These are phyloP conservation scores for Monosporascus ibericus DNA, from an alignment of 2,329 filamentous ascomycete genomes.

Conservation along the genomic window DNA sequence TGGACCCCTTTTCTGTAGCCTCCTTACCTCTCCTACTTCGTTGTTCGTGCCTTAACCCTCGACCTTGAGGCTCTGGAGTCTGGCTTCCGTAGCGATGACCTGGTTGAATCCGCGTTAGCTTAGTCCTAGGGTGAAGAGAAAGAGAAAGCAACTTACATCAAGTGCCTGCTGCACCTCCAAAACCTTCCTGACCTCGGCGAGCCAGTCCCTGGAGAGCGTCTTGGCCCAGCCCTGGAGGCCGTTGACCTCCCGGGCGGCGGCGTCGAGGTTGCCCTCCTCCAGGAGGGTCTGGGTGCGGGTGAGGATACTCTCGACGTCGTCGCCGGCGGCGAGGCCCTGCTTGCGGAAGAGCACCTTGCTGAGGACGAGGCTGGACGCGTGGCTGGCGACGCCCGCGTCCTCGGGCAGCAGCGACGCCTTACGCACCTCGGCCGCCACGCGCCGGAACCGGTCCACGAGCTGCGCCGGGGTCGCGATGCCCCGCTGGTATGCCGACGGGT, in stretches of 20 bases:
- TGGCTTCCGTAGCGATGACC: constrained; percentile 24
- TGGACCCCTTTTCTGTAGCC: too few species aligned
- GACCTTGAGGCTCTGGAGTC: constrained; percentile 22
- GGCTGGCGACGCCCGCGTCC: constrained; percentile 88
- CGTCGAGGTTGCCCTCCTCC: constrained; percentile 89
- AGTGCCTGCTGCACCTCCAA: constrained; percentile 94
- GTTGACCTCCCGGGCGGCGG: constrained; percentile 92
- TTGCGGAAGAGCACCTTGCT: constrained; percentile 98
- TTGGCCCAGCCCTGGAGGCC: constrained; percentile 89
- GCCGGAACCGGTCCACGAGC: constrained; percentile 91
- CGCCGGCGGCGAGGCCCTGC: constrained; percentile 72
- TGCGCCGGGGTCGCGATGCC: constrained; percentile 79
- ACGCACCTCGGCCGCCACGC: constrained; percentile 84
- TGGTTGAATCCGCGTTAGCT: constrained; percentile 9
- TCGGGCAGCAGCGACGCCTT: constrained; percentile 91
- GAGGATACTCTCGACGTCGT: constrained; percentile 91
- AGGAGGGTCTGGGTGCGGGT: constrained; percentile 83
- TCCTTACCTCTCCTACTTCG: too few species aligned
- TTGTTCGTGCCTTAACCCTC: background rate
- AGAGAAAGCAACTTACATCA: constrained; percentile 52
- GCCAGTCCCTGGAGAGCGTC: constrained; percentile 89
- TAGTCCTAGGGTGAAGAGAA: background rate
- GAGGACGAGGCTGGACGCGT: constrained; percentile 82
- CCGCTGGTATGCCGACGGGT: constrained; percentile 86
- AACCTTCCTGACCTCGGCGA: constrained; percentile 83